Percentiles rank a stretch among this genome's conserved stretches.
phyloP scores from a whole-genome alignment of 2,329 filamentous ascomycete genomes.

The Fonsecaea pugnacius region DNA sequence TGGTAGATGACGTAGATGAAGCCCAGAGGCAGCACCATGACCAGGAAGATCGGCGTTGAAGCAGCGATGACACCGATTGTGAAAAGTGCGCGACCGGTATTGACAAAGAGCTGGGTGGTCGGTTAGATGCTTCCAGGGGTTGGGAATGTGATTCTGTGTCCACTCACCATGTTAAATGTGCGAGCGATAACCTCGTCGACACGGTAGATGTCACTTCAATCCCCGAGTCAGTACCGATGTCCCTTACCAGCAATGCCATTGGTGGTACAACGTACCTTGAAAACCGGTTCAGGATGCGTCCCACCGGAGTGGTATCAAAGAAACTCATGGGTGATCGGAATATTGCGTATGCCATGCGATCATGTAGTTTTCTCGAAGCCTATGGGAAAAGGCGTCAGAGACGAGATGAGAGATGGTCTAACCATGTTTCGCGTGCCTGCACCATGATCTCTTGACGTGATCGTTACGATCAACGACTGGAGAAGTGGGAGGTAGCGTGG shows the following conservation, averaged over 20 bases:
- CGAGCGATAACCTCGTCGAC: conserved; percentile 93
- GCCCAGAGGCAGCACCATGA: conserved; percentile 78
- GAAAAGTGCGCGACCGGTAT: conserved; percentile 74
- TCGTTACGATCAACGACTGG: background rate
- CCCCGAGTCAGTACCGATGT: background rate
- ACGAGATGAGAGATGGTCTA: conserved; percentile 17
- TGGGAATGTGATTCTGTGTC: conserved; percentile 36
- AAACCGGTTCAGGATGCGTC: conserved; percentile 95
- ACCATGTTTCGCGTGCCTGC: conserved; percentile 12
- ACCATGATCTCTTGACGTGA: conserved; percentile 6
- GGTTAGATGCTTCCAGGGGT: conserved; percentile 30
- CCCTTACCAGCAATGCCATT: background rate
- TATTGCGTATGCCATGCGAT: conserved; percentile 95
- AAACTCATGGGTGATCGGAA: conserved; percentile 99
- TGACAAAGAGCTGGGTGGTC: conserved; percentile 66
- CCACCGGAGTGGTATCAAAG: conserved; percentile 95
- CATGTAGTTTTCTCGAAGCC: conserved; percentile 94
- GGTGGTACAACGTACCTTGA: conserved; percentile 67
- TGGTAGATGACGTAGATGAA: conserved; percentile 90
- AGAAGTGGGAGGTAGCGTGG: background rate
- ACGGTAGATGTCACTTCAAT: conserved; percentile 58
- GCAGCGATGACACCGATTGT: conserved; percentile 84
- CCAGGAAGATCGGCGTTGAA: conserved; percentile 77
- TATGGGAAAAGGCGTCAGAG: conserved; percentile 41
- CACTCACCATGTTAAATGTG: conserved; percentile 88